Evolutionary conservation across 192 early-diverging fungal genomes (phyloP).

Genomic region (Cladochytrium replicatum): DNA sequence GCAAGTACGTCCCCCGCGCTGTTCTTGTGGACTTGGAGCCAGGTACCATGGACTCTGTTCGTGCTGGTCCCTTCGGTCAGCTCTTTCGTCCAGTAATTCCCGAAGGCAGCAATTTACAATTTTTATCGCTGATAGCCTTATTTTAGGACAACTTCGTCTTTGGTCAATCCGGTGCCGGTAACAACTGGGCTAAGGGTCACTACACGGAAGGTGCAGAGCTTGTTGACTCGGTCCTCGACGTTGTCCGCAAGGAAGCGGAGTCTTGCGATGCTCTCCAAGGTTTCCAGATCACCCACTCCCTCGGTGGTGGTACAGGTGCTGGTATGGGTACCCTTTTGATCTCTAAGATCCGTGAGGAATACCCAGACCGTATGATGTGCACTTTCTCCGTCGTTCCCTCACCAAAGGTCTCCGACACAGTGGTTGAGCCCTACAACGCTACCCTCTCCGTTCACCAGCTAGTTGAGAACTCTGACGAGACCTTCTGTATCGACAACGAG

Average conservation of each 20-base stretch:
- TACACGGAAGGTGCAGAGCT: slow-evolving; percentile 99
- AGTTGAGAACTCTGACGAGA: slow-evolving; percentile 98
- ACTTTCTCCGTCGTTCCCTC: slow-evolving; percentile 96
- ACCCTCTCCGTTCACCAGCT: slow-evolving; percentile 95
- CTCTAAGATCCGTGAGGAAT: slow-evolving; percentile 98
- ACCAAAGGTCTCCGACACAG: slow-evolving; percentile 95
- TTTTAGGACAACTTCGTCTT: slow-evolving; percentile 84
- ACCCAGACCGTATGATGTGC: slow-evolving; percentile 98
- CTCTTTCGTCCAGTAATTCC: slow-evolving; percentile 74
- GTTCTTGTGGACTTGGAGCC: slow-evolving; percentile 97
- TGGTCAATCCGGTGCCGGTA: slow-evolving; percentile 93
- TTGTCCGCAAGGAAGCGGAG: slow-evolving; percentile 95
- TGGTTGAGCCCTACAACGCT: slow-evolving; percentile 99
- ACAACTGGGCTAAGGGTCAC: slow-evolving; percentile 99
- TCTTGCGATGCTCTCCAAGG: slow-evolving; percentile 93
- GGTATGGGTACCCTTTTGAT: slow-evolving; percentile 94
- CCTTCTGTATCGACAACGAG: slow-evolving; percentile 99
- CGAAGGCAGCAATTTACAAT: neutral
- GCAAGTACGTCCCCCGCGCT: slow-evolving; percentile 59
- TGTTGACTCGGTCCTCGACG: slow-evolving; percentile 88
- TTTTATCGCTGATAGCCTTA: slow-evolving; percentile 13
- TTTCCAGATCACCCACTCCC: slow-evolving; percentile 96
- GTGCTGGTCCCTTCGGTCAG: slow-evolving; percentile 65
- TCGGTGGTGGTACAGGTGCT: slow-evolving; percentile 95
- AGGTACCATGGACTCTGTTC: slow-evolving; percentile 86